Evolutionary conservation across 805 yeast genomes (phyloP).

Genomic region (Grigorovia humatica): DNA sequence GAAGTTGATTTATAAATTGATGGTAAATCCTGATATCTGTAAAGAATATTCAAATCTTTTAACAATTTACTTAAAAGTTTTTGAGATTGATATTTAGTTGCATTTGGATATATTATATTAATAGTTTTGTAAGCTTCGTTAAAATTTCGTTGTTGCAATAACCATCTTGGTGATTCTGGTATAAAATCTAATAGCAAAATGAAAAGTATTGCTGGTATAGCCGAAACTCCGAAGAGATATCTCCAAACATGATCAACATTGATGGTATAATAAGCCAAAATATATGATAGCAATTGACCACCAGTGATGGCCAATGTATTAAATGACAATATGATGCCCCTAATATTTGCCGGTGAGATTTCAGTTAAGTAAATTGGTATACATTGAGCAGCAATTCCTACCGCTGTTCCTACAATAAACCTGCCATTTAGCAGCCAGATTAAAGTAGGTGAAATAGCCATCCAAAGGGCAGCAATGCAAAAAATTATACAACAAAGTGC

Average conservation of each 20-base stretch:
- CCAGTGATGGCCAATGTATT: constrained; percentile 39
- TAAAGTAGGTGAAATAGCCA: constrained; percentile 34
- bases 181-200: constrained; percentile 32
- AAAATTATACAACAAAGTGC: constrained; percentile 38
- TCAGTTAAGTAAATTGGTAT: constrained; percentile 52
- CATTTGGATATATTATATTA: constrained; percentile 35
- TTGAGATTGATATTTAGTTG: constrained; percentile 34
- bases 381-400: constrained; percentile 61
- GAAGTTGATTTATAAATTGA: neutral
- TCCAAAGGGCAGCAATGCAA: constrained; percentile 39
- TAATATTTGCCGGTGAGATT: constrained; percentile 33
- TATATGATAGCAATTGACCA: constrained; percentile 38
- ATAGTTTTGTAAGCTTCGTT: constrained; percentile 35
- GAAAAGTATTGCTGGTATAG: constrained; percentile 34
- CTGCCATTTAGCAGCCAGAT: constrained; percentile 43
- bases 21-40: constrained; percentile 22
- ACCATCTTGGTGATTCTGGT: constrained; percentile 43
- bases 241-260: constrained; percentile 30
- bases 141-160: constrained; percentile 27
- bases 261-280: constrained; percentile 24
- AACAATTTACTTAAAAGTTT: constrained; percentile 39
- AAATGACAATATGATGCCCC: constrained; percentile 32
- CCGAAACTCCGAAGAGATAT: constrained; percentile 30
- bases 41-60: constrained; percentile 31
- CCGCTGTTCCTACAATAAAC: constrained; percentile 56